Base-by-base conservation (phyloP, 495 filamentous ascomycete species). In the Podospora anserina region DNA sequence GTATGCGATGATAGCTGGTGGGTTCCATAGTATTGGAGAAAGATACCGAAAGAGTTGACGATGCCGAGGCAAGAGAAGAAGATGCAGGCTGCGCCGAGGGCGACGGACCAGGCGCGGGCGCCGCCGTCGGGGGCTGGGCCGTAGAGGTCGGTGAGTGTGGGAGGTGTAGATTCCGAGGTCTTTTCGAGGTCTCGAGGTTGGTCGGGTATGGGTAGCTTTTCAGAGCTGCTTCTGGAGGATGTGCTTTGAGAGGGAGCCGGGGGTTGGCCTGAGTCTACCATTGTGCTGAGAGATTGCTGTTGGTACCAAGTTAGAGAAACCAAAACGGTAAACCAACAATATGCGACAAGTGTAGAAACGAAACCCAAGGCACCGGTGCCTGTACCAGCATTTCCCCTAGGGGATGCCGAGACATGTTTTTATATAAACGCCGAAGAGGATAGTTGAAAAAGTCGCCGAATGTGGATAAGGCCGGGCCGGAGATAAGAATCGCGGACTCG, bases 21-120 rank as follows among this genome's bases (percentile, higher is more conserved):
- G 2, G 70, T 69, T n/a, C 79, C 64, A 74, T 90, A 91, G 78
- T 90, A 89, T 19, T 84, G 78, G 69, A 88, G 77, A 69, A 90
- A 91, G 27, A 71, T 65, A 9, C 88, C 89, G 63, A 90, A 89
- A 0, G 87, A 81, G 77, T 90, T 90, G 58, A 86, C 66, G 74
- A 88, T 88, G 11, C 89, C 89, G 2, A 89, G 76, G 4, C 81
- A 80, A 65, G 80, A 85, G 74, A 90, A 89, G 67, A 81, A 77
- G 63, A 69, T 67, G 60, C 26, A 68, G 23, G 66, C 68, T 5
- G 64, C 58, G 1, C 72, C 75, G 58, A 26, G n/a, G 16, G 74
- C 70, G 61, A 72, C 74, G 9, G 74, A 68, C 75, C 74, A 77
- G 20, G 74, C 74, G 13, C 63, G 67, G 61, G 61, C 5, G 1